Evolutionary conservation across 176 grass and related monocot genomes (phyloP).

Genomic region (Ananas comosus): DNA sequence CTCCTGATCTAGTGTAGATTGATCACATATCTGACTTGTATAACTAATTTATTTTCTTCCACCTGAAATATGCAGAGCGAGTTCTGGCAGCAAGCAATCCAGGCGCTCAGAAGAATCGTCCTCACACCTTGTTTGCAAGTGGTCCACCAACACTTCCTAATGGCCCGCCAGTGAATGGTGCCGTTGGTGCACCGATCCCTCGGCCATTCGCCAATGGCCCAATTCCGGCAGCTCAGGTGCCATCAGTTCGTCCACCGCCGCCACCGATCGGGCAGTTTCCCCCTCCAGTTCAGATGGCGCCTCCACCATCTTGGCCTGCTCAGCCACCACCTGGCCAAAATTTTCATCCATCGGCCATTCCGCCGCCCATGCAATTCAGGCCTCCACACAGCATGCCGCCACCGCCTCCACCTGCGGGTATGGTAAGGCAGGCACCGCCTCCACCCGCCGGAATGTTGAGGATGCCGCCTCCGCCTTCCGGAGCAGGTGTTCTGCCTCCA

Average conservation of each 20-base stretch:
- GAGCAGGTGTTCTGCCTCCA: no score
- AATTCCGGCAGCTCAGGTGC: slow-evolving; percentile 29
- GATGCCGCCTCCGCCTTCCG: slow-evolving; percentile 20
- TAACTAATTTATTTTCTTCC: not conserved
- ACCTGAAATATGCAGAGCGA: slow-evolving; percentile 36
- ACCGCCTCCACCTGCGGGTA: slow-evolving; percentile 52
- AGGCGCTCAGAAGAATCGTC: slow-evolving; percentile 58
- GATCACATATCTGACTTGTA: no score
- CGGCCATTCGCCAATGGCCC: slow-evolving; percentile 59
- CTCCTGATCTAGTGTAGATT: no score
- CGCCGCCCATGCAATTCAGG: slow-evolving; percentile 36
- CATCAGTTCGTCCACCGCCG: slow-evolving; percentile 33
- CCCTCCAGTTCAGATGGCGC: slow-evolving; percentile 60
- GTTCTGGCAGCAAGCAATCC: slow-evolving; percentile 71
- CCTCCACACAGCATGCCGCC: slow-evolving; percentile 57
- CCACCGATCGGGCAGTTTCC: slow-evolving; percentile 54
- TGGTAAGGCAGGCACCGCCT: slow-evolving; percentile 43
- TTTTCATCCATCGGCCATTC: slow-evolving; percentile 24
- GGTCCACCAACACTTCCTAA: slow-evolving; percentile 48
- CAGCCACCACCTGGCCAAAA: slow-evolving; percentile 28
- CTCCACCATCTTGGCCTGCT: slow-evolving; percentile 50
- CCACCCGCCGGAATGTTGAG: slow-evolving; percentile 24
- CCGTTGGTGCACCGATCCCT: slow-evolving; percentile 28
- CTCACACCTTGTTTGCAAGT: slow-evolving; percentile 87
- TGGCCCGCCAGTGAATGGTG: slow-evolving; percentile 31